Base-by-base conservation (phyloP, 2,329 filamentous ascomycete species). In the Cladosporium sp. region DNA sequence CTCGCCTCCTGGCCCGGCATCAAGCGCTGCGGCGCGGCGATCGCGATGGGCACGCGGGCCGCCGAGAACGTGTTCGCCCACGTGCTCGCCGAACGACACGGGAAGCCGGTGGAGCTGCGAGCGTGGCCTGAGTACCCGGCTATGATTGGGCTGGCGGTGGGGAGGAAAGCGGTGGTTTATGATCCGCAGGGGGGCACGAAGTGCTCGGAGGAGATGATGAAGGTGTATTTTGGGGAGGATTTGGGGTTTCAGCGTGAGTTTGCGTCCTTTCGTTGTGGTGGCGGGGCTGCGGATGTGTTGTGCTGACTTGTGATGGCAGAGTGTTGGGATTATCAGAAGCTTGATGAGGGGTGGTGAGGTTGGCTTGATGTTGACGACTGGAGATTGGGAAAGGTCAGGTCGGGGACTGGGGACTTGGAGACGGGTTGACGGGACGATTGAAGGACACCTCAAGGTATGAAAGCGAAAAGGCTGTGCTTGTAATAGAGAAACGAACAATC, bases 1-100 rank as follows among this genome's bases (percentile, higher is more conserved):
- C 72, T 87, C 13, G 79, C 78, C 32, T 72, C 74, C 44, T 91
- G 87, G 87, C 79, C 84, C 0, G 87, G 86, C 41, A 89, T 92
- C 72, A 91, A 89, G 74, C 84, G 87, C 42, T 88, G 84, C 61
- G 87, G 87, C 19, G 80, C 76, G 13, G 87, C 87, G 33, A 87
- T 91, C 78, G 80, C 86, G 63, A 83, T 84, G 74, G 87, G 86
- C 35, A 80, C 83, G 62, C 75, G 78, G 56, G 79, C 80, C 3
- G 86, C 82, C 6, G 69, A 77, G 49, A 91, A 91, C 64, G 78
- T 86, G 50, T 79, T 87, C 69, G 79, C 85, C 68, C 71, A 75
- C 19, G 81, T 87, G 64, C 66, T 81, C 42, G 16, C 18, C 6
- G 40, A 43, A 14, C 11, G 31, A n/a, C 63, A 71, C 49, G 66